These are phyloP conservation scores for Globisporangium yorkense DNA, from an alignment of 352 stramenopile genomes.

Conservation along the genomic window DNA sequence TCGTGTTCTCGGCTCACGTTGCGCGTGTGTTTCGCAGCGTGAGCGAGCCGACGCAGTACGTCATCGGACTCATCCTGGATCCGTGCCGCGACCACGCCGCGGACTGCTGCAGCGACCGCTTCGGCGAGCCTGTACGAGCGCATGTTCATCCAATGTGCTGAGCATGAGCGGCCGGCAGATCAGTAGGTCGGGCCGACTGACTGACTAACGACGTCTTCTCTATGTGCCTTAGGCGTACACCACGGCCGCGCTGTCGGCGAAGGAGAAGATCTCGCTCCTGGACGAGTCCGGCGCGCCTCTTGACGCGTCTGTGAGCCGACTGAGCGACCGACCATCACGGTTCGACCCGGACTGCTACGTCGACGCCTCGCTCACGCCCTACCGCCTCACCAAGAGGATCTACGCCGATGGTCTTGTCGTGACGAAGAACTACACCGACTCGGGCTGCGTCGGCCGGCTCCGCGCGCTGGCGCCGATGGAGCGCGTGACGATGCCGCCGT, in stretches of 20 bases:
- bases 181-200: no score
- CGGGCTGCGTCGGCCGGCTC: conserved; percentile 47
- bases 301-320: conserved; percentile 49
- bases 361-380: conserved; percentile 37
- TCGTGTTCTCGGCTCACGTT: background rate
- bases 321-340: conserved; percentile 59
- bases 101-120: conserved; percentile 77
- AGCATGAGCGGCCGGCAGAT: background rate
- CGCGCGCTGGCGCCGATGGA: conserved; percentile 39
- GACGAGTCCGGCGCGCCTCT: conserved; percentile 58
- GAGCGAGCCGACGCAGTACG: conserved; percentile 48
- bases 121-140: conserved; percentile 54
- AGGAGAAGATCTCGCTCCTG: conserved; percentile 62
- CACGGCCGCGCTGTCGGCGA: conserved; percentile 20
- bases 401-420: conserved; percentile 30
- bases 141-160: background rate
- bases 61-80: conserved; percentile 79
- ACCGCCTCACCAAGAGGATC: conserved; percentile 55
- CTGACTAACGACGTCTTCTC: background rate
- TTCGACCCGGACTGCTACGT: conserved; percentile 76
- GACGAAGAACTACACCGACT: conserved; percentile 47
- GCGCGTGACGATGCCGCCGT: conserved; percentile 53
- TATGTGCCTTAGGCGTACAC: conserved; percentile 31
- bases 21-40: conserved; percentile 20
- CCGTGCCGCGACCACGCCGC: conserved; percentile 48